Base-by-base conservation (phyloP, 2,329 filamentous ascomycete genomes). In the Tolypocladium ophioglossoides region DNA sequence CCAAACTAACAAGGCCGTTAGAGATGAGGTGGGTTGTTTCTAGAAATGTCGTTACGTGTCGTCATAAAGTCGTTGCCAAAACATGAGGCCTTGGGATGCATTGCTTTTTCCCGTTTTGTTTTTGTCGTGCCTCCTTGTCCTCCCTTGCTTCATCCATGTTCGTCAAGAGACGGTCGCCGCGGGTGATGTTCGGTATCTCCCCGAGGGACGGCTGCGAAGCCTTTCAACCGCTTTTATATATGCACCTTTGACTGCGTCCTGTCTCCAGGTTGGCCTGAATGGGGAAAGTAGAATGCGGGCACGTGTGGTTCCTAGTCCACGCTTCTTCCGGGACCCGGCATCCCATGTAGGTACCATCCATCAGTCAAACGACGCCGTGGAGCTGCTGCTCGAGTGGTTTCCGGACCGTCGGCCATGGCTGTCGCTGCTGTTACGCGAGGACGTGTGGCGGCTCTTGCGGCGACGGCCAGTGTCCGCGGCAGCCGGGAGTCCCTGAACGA, bases 401-500 rank as follows among this genome's bases (percentile, higher is more conserved):
- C 79, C 78, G 24, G 78, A 81, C 59, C 78, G 73, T 57, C 77
- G 72, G 66, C 74, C 70, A 62, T 72, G 68, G 55, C 69, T 67
- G 57, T 73, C 73, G 62, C 67, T 70, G 59, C 73, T 71, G 63
- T 75, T 74, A 55, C 73, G 67, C 57, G 72, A 73, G 8, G 76
- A 75, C n/a, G 73, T 69, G 60, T 78, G 78, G 58, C 78, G 75
- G 68, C 75, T 77, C 70, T 78, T 78, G 61, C 74, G 68, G 56
- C 75, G 73, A 61, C 74, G 79, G 65, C 71, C 70, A 57, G 65
- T 71, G 54, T 80, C 72, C 24, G 57, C 51, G 60, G 76, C 74
- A 54, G 76, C 79, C 16, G 83, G 83, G 39, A 86, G 75, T 51
- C 83, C 83, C 70, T 86, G 83, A 58, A 86, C 82, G 58, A 85